These are phyloP conservation scores for Sphaceloma murrayae DNA, from an alignment of 2,329 filamentous ascomycete species.

Conservation along the genomic window DNA sequence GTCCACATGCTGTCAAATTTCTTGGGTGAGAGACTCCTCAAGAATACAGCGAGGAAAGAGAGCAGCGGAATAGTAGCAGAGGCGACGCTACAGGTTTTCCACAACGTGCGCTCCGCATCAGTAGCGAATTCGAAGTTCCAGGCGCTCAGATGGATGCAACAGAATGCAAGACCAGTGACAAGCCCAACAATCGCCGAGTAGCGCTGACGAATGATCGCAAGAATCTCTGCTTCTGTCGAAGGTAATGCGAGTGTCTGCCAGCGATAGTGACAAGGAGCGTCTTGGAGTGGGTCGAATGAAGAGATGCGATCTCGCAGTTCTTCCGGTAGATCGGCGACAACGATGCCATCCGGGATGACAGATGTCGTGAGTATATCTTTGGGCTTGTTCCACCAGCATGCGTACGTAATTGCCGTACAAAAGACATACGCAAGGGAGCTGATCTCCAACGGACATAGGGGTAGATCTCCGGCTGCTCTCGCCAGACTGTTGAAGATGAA, in stretches of 20 bases:
- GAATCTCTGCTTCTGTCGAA: background rate
- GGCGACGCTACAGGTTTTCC: background rate
- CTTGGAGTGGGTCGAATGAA: background rate
- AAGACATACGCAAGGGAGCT: background rate
- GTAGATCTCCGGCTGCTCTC: background rate
- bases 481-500: background rate
- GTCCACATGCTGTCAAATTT: background rate
- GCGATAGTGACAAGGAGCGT: background rate
- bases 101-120: background rate
- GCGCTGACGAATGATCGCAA: background rate
- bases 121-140: background rate
- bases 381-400: background rate
- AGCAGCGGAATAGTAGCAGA: background rate
- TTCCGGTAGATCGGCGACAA: background rate
- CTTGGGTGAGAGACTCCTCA: background rate
- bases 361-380: background rate
- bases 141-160: background rate
- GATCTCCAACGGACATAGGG: background rate
- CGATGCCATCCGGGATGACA: background rate
- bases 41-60: background rate
- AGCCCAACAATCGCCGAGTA: background rate
- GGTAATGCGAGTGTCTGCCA: background rate
- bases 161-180: background rate
- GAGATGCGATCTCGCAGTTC: background rate
- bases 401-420: background rate